A percentile compares a stretch with the other conserved stretches of the same genome.
Evolutionary conservation across 805 yeast genomes (phyloP).

Genomic region (Ogataea nakhonphanomensis): DNA sequence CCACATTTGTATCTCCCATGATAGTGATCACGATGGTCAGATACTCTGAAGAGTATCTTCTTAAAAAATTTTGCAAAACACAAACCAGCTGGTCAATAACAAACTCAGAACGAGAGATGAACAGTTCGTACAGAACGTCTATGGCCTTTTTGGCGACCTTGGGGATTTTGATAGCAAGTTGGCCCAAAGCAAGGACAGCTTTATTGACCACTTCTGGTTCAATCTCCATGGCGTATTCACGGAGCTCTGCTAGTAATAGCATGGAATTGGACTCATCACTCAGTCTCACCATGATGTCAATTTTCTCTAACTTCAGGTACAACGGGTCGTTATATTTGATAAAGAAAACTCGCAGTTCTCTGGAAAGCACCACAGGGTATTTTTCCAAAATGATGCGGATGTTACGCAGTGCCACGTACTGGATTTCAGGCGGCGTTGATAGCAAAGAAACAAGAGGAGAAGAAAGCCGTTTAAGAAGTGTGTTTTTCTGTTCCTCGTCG

Average conservation of each 20-base stretch:
- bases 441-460: slow-evolving; percentile 86
- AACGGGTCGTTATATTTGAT: slow-evolving; percentile 83
- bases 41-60: slow-evolving; percentile 59
- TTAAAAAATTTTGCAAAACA: slow-evolving; percentile 60
- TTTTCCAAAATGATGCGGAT: slow-evolving; percentile 85
- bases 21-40: slow-evolving; percentile 54
- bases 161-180: slow-evolving; percentile 63
- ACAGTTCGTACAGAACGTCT: slow-evolving; percentile 55
- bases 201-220: slow-evolving; percentile 73
- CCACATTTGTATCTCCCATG: slow-evolving; percentile 42
- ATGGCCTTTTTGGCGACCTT: slow-evolving; percentile 53
- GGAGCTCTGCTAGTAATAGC: slow-evolving; percentile 62
- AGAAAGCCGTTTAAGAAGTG: slow-evolving; percentile 63
- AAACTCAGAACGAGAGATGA: slow-evolving; percentile 62
- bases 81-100: slow-evolving; percentile 57
- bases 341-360: slow-evolving; percentile 85
- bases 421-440: slow-evolving; percentile 90
- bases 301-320: slow-evolving; percentile 70
- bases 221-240: slow-evolving; percentile 81
- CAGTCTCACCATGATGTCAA: slow-evolving; percentile 69
- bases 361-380: slow-evolving; percentile 73
- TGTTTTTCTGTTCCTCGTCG: slow-evolving; percentile 34
- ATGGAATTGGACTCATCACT: slow-evolving; percentile 58
- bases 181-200: slow-evolving; percentile 65
- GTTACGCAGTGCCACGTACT: slow-evolving; percentile 88